phyloP scores from a whole-genome alignment of 1,284 basidiomycete species.

The Exobasidium cylindrosporum region DNA sequence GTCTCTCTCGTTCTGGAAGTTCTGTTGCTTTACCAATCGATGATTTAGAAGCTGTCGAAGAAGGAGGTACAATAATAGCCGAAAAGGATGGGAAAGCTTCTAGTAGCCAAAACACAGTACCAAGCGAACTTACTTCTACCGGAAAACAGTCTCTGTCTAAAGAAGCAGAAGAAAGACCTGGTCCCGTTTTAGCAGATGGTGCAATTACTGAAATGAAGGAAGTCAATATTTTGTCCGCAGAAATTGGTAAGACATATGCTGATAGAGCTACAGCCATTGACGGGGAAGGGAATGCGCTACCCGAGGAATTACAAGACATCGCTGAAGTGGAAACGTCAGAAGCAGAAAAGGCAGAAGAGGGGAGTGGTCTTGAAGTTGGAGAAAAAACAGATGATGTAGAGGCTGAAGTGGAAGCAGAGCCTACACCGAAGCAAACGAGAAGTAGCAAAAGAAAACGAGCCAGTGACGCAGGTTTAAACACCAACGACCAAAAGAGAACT shows the following conservation, averaged over 20 bases:
- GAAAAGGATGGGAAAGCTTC: background rate
- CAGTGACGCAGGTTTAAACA: background rate
- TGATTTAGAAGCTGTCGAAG: conserved; percentile 9
- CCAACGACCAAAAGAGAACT: background rate
- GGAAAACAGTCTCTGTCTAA: background rate
- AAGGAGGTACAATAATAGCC: background rate
- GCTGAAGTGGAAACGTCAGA: conserved; percentile 9
- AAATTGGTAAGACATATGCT: background rate
- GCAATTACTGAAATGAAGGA: background rate
- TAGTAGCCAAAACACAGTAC: background rate
- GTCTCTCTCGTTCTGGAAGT: background rate
- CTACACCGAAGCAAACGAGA: background rate
- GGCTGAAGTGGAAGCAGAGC: background rate
- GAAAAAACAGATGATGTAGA: background rate
- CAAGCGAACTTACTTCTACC: background rate
- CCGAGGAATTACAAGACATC: conserved; percentile 12
- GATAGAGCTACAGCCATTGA: background rate
- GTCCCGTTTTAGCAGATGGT: background rate
- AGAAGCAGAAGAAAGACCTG: background rate
- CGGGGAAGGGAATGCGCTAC: background rate
- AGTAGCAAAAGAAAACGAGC: background rate
- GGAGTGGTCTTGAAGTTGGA: background rate
- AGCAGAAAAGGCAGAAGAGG: background rate
- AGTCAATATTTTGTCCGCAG: background rate
- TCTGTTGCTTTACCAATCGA: background rate